phyloP scores from a whole-genome alignment of 768 basidiomycete species.

The Suillus clintonianus region DNA sequence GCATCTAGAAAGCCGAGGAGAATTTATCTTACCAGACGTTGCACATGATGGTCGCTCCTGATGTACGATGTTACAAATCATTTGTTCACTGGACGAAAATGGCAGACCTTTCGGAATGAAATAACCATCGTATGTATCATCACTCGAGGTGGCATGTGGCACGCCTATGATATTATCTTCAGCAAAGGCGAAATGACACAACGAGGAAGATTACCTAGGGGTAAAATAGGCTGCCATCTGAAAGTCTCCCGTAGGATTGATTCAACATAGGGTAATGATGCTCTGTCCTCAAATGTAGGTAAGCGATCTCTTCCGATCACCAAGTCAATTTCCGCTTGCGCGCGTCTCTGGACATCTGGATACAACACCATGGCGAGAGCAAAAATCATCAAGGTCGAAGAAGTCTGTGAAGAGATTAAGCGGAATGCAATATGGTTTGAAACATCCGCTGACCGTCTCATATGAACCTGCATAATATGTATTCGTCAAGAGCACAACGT shows the following conservation, averaged over 20 bases:
- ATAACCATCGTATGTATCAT: conserved; percentile 43
- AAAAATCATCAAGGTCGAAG: conserved; percentile 11
- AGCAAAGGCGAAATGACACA: neutral
- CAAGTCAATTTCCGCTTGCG: conserved; percentile 17
- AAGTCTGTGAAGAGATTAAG: conserved; percentile 8
- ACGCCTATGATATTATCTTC: neutral
- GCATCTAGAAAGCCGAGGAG: neutral
- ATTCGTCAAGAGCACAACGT: neutral
- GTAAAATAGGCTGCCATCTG: neutral
- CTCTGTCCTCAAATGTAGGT: too few relatives aligned
- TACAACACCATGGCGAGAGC: conserved; percentile 1
- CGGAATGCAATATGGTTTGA: neutral
- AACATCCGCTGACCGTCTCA: conserved; percentile 18
- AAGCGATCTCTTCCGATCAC: conserved; percentile 2
- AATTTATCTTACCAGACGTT: neutral
- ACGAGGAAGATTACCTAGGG: neutral
- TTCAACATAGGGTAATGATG: neutral
- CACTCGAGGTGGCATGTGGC: conserved; percentile 29
- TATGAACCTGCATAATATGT: conserved; percentile 15
- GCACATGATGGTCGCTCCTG: neutral
- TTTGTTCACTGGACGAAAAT: neutral
- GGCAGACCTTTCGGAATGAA: conserved; percentile 49
- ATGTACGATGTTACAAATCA: neutral
- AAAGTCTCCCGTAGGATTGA: neutral
- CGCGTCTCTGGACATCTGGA: conserved; percentile 15